Percentiles rank a stretch among this genome's conserved stretches.
phyloP scores from a whole-genome alignment of 2,329 filamentous ascomycete genomes.

The Nothophoma quercina region DNA sequence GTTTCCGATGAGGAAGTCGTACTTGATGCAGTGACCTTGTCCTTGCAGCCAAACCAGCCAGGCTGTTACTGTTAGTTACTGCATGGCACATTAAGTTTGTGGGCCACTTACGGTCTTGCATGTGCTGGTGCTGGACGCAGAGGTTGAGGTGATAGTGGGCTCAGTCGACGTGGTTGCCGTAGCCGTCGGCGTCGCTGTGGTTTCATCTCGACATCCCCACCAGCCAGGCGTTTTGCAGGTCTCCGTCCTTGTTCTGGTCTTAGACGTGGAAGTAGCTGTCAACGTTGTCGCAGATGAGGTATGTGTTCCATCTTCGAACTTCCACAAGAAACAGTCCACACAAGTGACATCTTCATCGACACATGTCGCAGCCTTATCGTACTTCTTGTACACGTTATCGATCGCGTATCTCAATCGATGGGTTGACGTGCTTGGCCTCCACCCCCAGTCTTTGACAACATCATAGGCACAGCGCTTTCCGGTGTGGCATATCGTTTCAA shows the following conservation, averaged over 20 bases:
- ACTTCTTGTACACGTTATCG: constrained; percentile 46
- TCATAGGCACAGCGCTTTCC: constrained; percentile 47
- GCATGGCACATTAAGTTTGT: background rate
- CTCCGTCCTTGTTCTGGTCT: constrained; percentile 39
- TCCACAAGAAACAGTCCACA: constrained; percentile 48
- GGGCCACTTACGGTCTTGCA: constrained; percentile 41
- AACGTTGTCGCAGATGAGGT: constrained; percentile 36
- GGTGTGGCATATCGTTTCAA: constrained; percentile 47
- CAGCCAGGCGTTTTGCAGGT: constrained; percentile 49
- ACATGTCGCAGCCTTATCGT: constrained; percentile 44
- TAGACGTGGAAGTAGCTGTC: constrained; percentile 33
- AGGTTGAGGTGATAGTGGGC: constrained; percentile 23
- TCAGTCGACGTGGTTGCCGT: constrained; percentile 26
- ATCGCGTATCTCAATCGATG: constrained; percentile 46
- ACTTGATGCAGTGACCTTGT: constrained; percentile 35
- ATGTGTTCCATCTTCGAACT: constrained; percentile 46
- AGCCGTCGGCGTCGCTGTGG: constrained; percentile 34
- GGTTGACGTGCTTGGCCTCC: constrained; percentile 44
- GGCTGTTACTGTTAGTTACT: constrained; percentile 31
- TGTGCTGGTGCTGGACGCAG: constrained; percentile 34
- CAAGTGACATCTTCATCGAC: constrained; percentile 45
- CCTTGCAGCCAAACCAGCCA: constrained; percentile 49
- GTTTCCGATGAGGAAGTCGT: constrained; percentile 30
- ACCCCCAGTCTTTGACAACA: constrained; percentile 48
- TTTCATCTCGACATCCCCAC: constrained; percentile 49